Evolutionary conservation across 495 filamentous ascomycete genomes (phyloP), one percentile per base, ranked within the genome.

Genomic region (Aspergillus cristatus): DNA sequence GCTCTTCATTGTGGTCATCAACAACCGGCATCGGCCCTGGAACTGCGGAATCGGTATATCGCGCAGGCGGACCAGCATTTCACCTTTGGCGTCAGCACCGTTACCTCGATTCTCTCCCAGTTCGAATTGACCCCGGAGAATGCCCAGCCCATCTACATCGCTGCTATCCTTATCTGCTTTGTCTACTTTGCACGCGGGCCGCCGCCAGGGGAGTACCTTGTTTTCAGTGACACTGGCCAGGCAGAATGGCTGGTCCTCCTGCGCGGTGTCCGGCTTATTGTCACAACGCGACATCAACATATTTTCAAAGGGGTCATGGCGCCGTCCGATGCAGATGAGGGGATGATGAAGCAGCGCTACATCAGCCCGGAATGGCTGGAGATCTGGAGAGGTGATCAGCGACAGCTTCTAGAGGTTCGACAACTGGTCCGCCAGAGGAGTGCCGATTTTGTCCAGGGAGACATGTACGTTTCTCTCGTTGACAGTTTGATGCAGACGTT

Each of bases 161-260:
- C 70, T 2, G 58, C 68, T 0, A 55, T 60, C 7, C 25, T 74
- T 29, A 62, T 71, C 10, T 63, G 60, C 28, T 60, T 71, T 18
- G 54, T 67, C 1, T 71, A 72, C 41, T 70, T 68, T 15, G 67
- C 56, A 6, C 57, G 60, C 15, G 64, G 65, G 0, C 65, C 66
- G 0, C 47, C 51, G 2, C 26, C 32, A 0, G 63, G 61, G 10
- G 61, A 68, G 31, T 68, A 62, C 29, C 57, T 70, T 8, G 51
- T 70, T n/a, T 69, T 69, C 51, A 59, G 57, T 35, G 45, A 54
- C 4, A 41, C 32, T 2, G 63, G 65, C 0, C 47, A 54, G 13
- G 48, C 60, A 1, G 65, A 71, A 38, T 72, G 67, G 68, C 49
- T 58, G 3, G 54, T 64, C 8, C 54, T 70, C 13, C 55, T 72